Conservation (phyloP, 2,329 filamentous ascomycete genomes). For the Bipolaris gigantea region DNA sequence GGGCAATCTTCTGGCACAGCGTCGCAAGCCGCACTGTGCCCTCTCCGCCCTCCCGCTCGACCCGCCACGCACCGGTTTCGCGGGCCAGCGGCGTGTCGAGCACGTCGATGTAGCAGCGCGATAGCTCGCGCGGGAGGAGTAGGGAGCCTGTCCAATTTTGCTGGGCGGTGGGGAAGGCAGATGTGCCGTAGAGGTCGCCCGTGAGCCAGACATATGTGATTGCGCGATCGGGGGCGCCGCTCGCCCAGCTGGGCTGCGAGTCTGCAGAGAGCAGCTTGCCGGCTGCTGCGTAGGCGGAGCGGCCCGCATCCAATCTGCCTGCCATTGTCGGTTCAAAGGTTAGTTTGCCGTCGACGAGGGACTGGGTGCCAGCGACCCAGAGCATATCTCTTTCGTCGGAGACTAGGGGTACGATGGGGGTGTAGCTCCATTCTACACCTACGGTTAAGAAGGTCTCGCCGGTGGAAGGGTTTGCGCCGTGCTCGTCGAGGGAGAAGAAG, state of each 20-base stretch:
- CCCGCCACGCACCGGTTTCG: slow-evolving; percentile 48
- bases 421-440: slow-evolving; percentile 50
- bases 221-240: slow-evolving; percentile 48
- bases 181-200: slow-evolving; percentile 48
- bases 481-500: slow-evolving; percentile 46
- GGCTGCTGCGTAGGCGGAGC: slow-evolving; percentile 49
- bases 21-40: slow-evolving; percentile 45
- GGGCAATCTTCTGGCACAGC: slow-evolving; percentile 45
- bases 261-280: slow-evolving; percentile 47
- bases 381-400: slow-evolving; percentile 48
- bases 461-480: slow-evolving; percentile 44
- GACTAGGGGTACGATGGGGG: slow-evolving; percentile 46
- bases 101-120: slow-evolving; percentile 48
- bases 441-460: slow-evolving; percentile 49
- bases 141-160: slow-evolving; percentile 52
- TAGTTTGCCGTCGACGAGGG: slow-evolving; percentile 28
- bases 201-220: slow-evolving; percentile 50
- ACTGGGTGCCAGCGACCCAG: slow-evolving; percentile 47
- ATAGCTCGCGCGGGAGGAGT: slow-evolving; percentile 49
- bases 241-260: slow-evolving; percentile 45
- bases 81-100: slow-evolving; percentile 47
- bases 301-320: slow-evolving; percentile 48
- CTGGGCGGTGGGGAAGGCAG: slow-evolving; percentile 44
- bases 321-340: slow-evolving; percentile 48
- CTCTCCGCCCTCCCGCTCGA: slow-evolving; percentile 29